phyloP scores from a whole-genome alignment of 495 filamentous ascomycete genomes.

The Hypoxylon subgilvum region DNA sequence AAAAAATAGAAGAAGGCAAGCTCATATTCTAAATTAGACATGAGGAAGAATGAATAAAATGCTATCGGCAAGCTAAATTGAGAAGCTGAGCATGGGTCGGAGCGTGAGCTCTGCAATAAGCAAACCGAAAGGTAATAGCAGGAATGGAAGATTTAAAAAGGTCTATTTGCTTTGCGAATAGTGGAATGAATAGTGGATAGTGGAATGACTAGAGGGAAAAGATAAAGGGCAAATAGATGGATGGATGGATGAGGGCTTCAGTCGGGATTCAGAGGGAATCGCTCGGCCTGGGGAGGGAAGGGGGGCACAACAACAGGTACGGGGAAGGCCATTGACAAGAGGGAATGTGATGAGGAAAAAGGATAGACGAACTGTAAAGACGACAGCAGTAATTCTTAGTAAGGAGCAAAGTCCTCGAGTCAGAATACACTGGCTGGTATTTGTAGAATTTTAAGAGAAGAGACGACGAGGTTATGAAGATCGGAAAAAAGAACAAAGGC shows the following conservation, averaged over 20 bases:
- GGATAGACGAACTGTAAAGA: slow-evolving; percentile 49
- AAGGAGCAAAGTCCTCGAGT: slow-evolving; percentile 41
- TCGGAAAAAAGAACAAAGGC: not conserved
- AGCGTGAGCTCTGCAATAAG: slow-evolving; percentile 46
- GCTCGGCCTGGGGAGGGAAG: slow-evolving; percentile 34
- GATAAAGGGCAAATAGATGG: slow-evolving; percentile 33
- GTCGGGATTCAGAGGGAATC: slow-evolving; percentile 28
- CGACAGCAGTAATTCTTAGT: slow-evolving; percentile 26
- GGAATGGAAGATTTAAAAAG: slow-evolving; percentile 35
- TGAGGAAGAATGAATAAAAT: slow-evolving; percentile 30
- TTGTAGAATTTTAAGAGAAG: slow-evolving; percentile 31
- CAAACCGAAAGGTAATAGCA: slow-evolving; percentile 38
- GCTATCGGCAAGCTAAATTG: slow-evolving; percentile 43
- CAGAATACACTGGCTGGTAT: slow-evolving; percentile 35
- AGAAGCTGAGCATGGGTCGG: slow-evolving; percentile 42
- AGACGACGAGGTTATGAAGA: not conserved
- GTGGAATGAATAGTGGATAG: slow-evolving; percentile 40
- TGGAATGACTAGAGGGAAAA: slow-evolving; percentile 32
- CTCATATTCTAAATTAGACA: slow-evolving; percentile 26
- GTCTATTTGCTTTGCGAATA: slow-evolving; percentile 44
- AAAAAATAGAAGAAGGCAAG: slow-evolving; percentile 32
- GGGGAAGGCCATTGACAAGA: not conserved
- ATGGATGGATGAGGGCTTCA: slow-evolving; percentile 17
- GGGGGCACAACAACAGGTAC: slow-evolving; percentile 25
- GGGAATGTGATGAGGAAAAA: slow-evolving; percentile 25